phyloP scores from a whole-genome alignment of 75 land plant species.

The Cryptomeria japonica region DNA sequence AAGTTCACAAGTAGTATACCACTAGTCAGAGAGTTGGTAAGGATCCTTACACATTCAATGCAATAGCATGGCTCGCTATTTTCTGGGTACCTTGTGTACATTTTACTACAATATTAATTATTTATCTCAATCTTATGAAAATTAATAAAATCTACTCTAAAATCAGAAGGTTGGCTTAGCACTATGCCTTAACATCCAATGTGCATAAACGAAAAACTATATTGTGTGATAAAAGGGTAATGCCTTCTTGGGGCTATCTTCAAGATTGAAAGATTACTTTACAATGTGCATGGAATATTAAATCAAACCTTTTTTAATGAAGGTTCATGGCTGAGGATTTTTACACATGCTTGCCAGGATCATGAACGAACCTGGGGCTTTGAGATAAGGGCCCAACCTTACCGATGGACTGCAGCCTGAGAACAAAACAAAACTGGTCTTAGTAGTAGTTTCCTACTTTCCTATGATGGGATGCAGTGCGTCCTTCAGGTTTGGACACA shows the following conservation, averaged over 20 bases:
- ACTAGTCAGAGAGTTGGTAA: background rate
- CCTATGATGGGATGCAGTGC: slow-evolving; percentile 53
- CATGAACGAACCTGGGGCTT: background rate
- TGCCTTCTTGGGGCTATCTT: background rate
- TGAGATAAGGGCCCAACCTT: background rate
- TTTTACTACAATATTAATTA: background rate
- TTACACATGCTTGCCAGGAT: background rate
- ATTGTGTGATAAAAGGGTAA: background rate
- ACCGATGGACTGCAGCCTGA: background rate
- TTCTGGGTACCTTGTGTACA: background rate
- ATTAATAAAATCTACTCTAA: background rate
- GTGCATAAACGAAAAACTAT: background rate
- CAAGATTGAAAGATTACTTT: background rate
- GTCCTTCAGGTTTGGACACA: slow-evolving; percentile 48
- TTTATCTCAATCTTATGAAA: background rate
- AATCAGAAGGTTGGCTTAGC: background rate
- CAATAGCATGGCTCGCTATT: background rate
- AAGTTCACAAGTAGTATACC: background rate
- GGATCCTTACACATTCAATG: background rate
- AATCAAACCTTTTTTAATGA: background rate
- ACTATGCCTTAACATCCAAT: background rate
- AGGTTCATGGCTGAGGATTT: background rate
- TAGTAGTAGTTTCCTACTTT: slow-evolving; percentile 56
- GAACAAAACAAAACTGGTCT: background rate
- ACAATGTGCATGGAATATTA: background rate